Conservation (phyloP, 2,329 filamentous ascomycete species). For the Colletotrichum trifolii region DNA sequence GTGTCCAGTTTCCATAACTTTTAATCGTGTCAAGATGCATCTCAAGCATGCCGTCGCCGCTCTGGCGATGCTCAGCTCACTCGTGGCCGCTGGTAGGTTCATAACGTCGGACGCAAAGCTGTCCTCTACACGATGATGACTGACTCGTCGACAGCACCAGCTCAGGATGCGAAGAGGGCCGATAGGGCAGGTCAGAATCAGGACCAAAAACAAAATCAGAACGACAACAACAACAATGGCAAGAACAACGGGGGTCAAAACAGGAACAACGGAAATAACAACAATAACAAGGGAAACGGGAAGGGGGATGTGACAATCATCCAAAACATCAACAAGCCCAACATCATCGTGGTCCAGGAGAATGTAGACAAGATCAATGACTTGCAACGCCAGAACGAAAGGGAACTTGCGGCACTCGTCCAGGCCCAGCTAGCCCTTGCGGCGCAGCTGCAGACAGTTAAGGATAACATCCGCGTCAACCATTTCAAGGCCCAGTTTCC, state of each 20-base stretch:
- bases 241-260: conserved; percentile 4
- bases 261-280: background rate
- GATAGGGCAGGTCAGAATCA: conserved; percentile 16
- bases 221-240: background rate
- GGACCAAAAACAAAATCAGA: conserved; percentile 9
- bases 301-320: conserved; percentile 40
- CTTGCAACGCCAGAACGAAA: conserved; percentile 48
- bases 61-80: conserved; percentile 42
- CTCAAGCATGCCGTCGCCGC: conserved; percentile 41
- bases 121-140: conserved; percentile 1
- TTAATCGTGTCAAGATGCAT: conserved; percentile 39
- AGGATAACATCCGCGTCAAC: conserved; percentile 55
- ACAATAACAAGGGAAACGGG: conserved; percentile 8
- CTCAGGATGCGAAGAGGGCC: conserved; percentile 18
- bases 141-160: conserved; percentile 14
- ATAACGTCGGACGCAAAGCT: too few relatives aligned
- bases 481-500: conserved; percentile 50
- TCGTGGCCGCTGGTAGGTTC: conserved; percentile 44
- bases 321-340: conserved; percentile 39
- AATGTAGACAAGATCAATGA: conserved; percentile 49
- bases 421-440: conserved; percentile 50
- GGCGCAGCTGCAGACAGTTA: conserved; percentile 51
- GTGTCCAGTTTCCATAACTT: too few relatives aligned
- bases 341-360: conserved; percentile 49
- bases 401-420: conserved; percentile 50